These are phyloP conservation scores for Proliferodiscus dingleyae DNA, from an alignment of 2,329 filamentous ascomycete species.

Conservation along the genomic window DNA sequence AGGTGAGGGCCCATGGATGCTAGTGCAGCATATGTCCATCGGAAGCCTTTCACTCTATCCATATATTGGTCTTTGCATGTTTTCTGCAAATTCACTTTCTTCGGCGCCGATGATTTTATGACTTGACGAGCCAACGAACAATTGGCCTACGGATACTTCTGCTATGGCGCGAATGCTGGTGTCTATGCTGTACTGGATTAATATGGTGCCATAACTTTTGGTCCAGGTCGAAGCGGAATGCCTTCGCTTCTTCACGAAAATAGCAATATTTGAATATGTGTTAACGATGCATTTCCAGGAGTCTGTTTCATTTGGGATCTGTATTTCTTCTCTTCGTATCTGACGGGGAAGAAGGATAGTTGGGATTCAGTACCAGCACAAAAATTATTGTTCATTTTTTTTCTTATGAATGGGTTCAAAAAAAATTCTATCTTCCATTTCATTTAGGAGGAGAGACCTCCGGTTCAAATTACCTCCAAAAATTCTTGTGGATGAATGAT, in stretches of 20 bases:
- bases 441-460: neutral
- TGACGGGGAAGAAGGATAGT: neutral
- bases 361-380: constrained; percentile 1
- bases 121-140: constrained; percentile 14
- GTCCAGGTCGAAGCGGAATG: neutral
- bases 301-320: constrained; percentile 2
- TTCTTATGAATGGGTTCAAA: neutral
- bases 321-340: neutral
- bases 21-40: constrained; percentile 32
- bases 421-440: neutral
- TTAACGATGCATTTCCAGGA: constrained; percentile 4
- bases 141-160: neutral
- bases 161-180: neutral
- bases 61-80: constrained; percentile 6
- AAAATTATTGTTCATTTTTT: constrained; percentile 1
- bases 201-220: neutral
- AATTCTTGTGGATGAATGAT: neutral
- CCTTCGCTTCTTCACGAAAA: neutral
- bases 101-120: constrained; percentile 18
- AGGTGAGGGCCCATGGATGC: constrained; percentile 25
- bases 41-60: constrained; percentile 23
- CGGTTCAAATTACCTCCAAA: neutral
- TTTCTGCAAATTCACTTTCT: constrained; percentile 11
- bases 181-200: neutral
- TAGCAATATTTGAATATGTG: neutral